Evolutionary conservation across 2,329 filamentous ascomycete genomes (phyloP).

Genomic region (Didymella lethalis): DNA sequence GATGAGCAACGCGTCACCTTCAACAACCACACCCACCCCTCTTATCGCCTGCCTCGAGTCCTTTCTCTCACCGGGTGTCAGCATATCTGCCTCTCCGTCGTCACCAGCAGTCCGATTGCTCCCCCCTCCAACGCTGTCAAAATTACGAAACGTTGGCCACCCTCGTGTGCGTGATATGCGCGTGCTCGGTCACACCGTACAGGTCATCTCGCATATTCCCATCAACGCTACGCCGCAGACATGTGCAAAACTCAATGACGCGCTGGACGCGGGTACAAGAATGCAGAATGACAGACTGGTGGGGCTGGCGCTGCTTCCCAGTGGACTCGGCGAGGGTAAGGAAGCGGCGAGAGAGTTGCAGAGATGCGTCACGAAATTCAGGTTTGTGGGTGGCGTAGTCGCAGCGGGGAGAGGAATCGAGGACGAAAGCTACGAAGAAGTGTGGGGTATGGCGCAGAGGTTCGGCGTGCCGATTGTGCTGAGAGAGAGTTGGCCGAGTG

Average conservation of each 20-base stretch:
- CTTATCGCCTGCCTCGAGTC: constrained; percentile 41
- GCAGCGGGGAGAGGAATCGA: constrained; percentile 54
- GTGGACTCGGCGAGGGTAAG: constrained; percentile 34
- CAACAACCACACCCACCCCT: constrained; percentile 8
- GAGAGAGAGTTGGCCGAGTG: constrained; percentile 32
- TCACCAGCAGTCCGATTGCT: constrained; percentile 31
- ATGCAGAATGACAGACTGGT: constrained; percentile 50
- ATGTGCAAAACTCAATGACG: constrained; percentile 38
- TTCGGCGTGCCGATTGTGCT: constrained; percentile 51
- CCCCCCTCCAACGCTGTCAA: constrained; percentile 27
- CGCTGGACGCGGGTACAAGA: constrained; percentile 29
- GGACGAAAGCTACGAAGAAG: constrained; percentile 52
- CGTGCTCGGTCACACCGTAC: constrained; percentile 28
- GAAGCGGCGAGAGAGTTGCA: constrained; percentile 49
- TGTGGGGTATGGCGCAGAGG: constrained; percentile 53
- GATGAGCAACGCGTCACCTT: constrained; percentile 14
- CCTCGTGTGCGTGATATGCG: constrained; percentile 39
- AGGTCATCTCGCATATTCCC: constrained; percentile 41
- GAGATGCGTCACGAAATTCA: constrained; percentile 54
- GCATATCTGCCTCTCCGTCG: constrained; percentile 7
- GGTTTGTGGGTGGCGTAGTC: constrained; percentile 60
- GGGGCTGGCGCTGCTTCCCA: constrained; percentile 55
- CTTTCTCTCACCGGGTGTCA: constrained; percentile 30
- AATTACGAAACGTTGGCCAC: constrained; percentile 34
- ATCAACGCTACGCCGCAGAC: constrained; percentile 23